A percentile compares a stretch with the other conserved stretches of the same genome.
Conservation (phyloP, 2,329 filamentous ascomycete genomes). For the Pseudogymnoascus sp. region DNA sequence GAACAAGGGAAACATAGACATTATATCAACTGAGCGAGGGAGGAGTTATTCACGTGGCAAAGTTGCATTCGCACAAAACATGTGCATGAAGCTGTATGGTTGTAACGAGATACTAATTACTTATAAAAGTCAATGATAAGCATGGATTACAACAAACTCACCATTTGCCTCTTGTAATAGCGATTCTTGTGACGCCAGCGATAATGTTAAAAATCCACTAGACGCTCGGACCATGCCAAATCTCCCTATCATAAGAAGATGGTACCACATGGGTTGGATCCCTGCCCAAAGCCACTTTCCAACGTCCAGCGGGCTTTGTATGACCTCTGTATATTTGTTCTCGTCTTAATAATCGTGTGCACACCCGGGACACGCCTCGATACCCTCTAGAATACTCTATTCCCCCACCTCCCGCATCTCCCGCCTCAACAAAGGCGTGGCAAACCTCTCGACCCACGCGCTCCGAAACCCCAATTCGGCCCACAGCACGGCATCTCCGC, state of each 20-base stretch:
- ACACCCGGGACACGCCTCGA: neutral
- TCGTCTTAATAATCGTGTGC: neutral
- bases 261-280: neutral
- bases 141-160: neutral
- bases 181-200: neutral
- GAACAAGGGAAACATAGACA: neutral
- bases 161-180: neutral
- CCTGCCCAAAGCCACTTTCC: slow-evolving; percentile 5
- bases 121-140: neutral
- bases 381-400: neutral
- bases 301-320: slow-evolving; percentile 2
- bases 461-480: neutral
- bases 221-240: slow-evolving; percentile 3
- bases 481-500: slow-evolving; percentile 9
- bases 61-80: neutral
- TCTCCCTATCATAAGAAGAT: neutral
- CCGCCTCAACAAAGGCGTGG: neutral
- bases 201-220: neutral
- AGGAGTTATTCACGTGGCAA: neutral
- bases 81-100: neutral
- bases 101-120: slow-evolving; percentile 1
- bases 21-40: neutral
- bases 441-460: neutral
- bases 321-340: neutral
- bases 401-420: neutral